Conservation (phyloP, 148 eudicot genomes). For the Limonium bicolor region DNA sequence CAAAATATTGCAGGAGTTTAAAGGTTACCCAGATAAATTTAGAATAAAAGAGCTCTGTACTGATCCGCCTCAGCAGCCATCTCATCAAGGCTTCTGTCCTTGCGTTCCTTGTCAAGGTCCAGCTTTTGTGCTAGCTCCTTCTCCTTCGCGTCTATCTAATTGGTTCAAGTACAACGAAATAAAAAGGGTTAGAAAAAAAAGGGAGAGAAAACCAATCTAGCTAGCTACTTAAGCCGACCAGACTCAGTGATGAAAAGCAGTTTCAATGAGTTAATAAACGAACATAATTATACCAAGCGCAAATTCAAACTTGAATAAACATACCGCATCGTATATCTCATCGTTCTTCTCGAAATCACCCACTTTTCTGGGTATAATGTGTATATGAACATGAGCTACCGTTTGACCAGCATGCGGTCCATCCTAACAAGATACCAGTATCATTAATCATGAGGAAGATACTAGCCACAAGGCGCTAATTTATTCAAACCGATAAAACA, state of each 20-base stretch:
- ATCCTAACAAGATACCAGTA: conserved; percentile 29
- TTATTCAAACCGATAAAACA: conserved; percentile 1
- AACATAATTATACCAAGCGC: too few species aligned
- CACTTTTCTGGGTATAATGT: conserved; percentile 58
- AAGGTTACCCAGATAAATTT: too few species aligned
- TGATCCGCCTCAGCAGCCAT: conserved; percentile 73
- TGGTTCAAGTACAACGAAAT: too few species aligned
- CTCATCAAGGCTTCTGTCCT: conserved; percentile 71
- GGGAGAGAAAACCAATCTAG: background rate
- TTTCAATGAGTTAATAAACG: too few species aligned
- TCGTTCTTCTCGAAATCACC: conserved; percentile 88
- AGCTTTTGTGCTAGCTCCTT: conserved; percentile 71
- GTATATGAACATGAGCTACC: conserved; percentile 89
- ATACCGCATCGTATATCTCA: conserved; percentile 82
- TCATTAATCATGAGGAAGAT: background rate
- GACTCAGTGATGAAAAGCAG: background rate
- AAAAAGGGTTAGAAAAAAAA: background rate
- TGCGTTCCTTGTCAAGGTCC: conserved; percentile 79
- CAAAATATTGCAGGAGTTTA: too few species aligned
- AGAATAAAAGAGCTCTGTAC: conserved; percentile 61
- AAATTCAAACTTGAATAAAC: too few species aligned
- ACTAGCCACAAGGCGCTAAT: too few species aligned
- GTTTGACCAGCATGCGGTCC: conserved; percentile 92
- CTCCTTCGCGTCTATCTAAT: conserved; percentile 77
- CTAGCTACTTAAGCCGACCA: background rate